A percentile compares a stretch with the other conserved stretches of the same genome.
Evolutionary conservation across 2,329 filamentous ascomycete genomes (phyloP).

Genomic region (Dactylellina cionopaga): DNA sequence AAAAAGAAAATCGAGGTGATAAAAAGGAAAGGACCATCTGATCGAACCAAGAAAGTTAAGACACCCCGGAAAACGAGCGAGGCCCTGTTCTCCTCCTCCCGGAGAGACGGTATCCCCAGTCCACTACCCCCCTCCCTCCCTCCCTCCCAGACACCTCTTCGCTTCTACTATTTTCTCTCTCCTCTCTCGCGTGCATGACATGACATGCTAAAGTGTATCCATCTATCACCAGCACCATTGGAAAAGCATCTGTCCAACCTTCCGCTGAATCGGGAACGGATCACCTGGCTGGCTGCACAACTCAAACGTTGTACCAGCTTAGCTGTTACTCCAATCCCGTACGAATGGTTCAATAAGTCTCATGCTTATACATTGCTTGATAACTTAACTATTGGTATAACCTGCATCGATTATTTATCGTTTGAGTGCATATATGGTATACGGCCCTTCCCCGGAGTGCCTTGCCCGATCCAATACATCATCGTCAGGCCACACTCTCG

Average conservation of each 20-base stretch:
- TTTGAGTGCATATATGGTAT: slow-evolving; percentile 7
- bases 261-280: slow-evolving; percentile 46
- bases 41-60: slow-evolving; percentile 41
- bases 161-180: not conserved
- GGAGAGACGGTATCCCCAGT: not conserved
- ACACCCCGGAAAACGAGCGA: slow-evolving; percentile 40
- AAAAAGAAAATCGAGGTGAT: slow-evolving; percentile 25
- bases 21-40: slow-evolving; percentile 30
- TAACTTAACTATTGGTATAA: slow-evolving; percentile 22
- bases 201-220: too few species aligned
- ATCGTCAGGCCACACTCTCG: slow-evolving; percentile 29
- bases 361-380: slow-evolving; percentile 8
- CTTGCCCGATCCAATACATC: slow-evolving; percentile 22
- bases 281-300: slow-evolving; percentile 44
- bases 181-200: not conserved
- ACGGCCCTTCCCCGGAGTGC: not conserved
- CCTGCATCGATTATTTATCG: slow-evolving; percentile 5
- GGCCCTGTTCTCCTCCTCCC: not conserved
- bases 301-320: slow-evolving; percentile 8
- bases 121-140: not conserved
- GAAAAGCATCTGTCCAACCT: slow-evolving; percentile 26
- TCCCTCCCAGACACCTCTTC: too few species aligned
- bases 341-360: slow-evolving; percentile 27
- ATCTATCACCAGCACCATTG: too few species aligned
- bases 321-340: slow-evolving; percentile 10